Percentiles rank a stretch among this genome's conserved stretches.
phyloP scores from a whole-genome alignment of 257 asterid species.

The Ocimum tenuiflorum region DNA sequence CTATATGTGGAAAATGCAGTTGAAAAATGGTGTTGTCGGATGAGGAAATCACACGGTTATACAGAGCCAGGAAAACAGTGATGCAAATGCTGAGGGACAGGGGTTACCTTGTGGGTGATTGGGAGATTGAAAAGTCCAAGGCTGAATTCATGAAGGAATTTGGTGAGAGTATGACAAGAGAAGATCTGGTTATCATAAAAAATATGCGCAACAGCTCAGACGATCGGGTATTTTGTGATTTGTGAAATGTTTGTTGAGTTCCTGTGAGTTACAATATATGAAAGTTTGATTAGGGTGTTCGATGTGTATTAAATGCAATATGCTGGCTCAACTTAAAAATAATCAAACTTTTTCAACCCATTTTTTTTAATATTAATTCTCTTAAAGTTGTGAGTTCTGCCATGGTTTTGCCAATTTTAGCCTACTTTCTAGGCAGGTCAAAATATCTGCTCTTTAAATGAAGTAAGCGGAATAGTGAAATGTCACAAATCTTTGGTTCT shows the following conservation, averaged over 20 bases:
- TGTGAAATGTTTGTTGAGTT: not conserved
- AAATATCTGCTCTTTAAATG: no score
- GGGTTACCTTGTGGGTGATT: slow-evolving; percentile 30
- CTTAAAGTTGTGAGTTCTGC: no score
- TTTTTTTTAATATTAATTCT: no score
- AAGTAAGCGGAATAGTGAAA: no score
- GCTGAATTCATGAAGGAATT: slow-evolving; percentile 28
- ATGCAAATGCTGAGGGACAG: slow-evolving; percentile 45
- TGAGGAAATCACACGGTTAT: slow-evolving; percentile 32
- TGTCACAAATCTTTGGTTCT: no score
- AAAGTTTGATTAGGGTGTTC: no score
- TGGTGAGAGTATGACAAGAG: slow-evolving; percentile 57
- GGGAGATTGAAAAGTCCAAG: slow-evolving; percentile 31
- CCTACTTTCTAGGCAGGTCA: no score
- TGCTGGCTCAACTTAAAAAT: no score
- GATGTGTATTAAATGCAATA: no score
- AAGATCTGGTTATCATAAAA: slow-evolving; percentile 45
- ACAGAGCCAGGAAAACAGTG: slow-evolving; percentile 34
- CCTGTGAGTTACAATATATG: no score
- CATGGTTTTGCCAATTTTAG: no score
- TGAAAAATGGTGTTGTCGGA: slow-evolving; percentile 36
- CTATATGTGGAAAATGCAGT: slow-evolving; percentile 11
- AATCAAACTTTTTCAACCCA: no score
- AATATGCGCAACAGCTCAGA: slow-evolving; percentile 31
- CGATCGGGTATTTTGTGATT: slow-evolving; percentile 32